Conservation (phyloP, 129 eudicot genomes). For the Cynara cardunculus region DNA sequence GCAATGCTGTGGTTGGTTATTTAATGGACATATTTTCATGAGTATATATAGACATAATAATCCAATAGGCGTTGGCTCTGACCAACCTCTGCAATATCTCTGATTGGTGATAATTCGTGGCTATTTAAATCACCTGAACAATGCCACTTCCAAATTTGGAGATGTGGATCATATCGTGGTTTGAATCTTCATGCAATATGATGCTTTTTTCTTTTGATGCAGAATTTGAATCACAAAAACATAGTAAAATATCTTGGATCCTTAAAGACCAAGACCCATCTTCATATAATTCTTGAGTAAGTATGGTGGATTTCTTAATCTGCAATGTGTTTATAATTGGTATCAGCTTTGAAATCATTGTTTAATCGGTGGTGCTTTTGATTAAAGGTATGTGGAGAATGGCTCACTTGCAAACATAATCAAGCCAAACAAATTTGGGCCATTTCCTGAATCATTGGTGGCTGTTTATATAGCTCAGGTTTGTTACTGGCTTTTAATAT, state of each 20-base stretch:
- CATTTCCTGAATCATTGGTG: constrained; percentile 92
- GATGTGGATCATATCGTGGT: neutral
- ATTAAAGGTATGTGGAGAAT: constrained; percentile 86
- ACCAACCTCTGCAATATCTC: neutral
- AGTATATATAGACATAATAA: neutral
- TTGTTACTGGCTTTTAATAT: constrained; percentile 21
- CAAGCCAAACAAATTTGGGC: constrained; percentile 95
- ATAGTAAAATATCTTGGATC: constrained; percentile 98
- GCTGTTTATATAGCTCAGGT: constrained; percentile 97
- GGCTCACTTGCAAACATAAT: constrained; percentile 97
- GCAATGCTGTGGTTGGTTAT: neutral
- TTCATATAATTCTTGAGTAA: constrained; percentile 96
- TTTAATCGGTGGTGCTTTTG: constrained; percentile 11
- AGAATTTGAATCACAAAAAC: constrained; percentile 94
- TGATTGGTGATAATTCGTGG: neutral
- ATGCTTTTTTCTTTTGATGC: constrained; percentile 20
- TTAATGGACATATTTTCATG: neutral
- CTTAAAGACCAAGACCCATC: constrained; percentile 84
- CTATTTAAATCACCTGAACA: neutral
- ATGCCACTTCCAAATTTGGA: neutral
- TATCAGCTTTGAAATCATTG: constrained; percentile 2
- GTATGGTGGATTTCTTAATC: constrained; percentile 26
- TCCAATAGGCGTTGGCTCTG: neutral
- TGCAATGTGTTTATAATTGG: neutral
- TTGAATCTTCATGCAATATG: neutral